Evolutionary conservation across 1,139 yeast genomes (phyloP), one percentile per base, ranked within the genome.

Genomic region (Yamadazyma mexicana): DNA sequence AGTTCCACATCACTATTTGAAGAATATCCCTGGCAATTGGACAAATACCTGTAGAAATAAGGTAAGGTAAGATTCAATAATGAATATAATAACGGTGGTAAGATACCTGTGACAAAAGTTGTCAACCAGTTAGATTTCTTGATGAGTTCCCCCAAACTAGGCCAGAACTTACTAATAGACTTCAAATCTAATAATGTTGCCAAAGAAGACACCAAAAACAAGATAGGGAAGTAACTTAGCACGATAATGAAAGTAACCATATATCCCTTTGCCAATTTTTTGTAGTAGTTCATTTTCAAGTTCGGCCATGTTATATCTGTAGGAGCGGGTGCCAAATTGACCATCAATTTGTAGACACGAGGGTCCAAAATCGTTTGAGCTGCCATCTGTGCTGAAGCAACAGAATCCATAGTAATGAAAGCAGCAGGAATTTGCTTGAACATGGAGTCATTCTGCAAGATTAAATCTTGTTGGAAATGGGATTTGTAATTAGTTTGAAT

Each of bases 351-450:
- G 54, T 83, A 81, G 8, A 83, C 89, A 44, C 87, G 69, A 5
- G 92, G 92, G 53, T 85, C 92, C 40, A 85, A 60, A 0, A 85
- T 86, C 0, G 92, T 85, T 54, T 85, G 94, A 0, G 92, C 92
- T 2, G 87, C 86, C 87, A 84, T 83, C 59, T 85, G 94, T 0
- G 92, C 92, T 34, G 86, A 79, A 0, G 92, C 92, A 1, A 84
- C 92, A 0, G 88, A 79, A 48, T 83, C 88, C 92, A 85, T 83
- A 1, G 92, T 85, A 5, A 85, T 77, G 53, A 85, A 85, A 0
- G 92, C 92, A 8, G 87, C 77, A 8, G 87, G 81, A 0, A 86
- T 73, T 22, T 59, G 66, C 31, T 53, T 58, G 46, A 66, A 65
- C 29, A 55, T 60, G 2, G 59, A 61, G 38, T 62, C 62, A 8